A percentile compares a stretch with the other conserved stretches of the same genome.
Evolutionary conservation across 2,329 filamentous ascomycete genomes (phyloP).

Genomic region (Aspergillus carbonarius): DNA sequence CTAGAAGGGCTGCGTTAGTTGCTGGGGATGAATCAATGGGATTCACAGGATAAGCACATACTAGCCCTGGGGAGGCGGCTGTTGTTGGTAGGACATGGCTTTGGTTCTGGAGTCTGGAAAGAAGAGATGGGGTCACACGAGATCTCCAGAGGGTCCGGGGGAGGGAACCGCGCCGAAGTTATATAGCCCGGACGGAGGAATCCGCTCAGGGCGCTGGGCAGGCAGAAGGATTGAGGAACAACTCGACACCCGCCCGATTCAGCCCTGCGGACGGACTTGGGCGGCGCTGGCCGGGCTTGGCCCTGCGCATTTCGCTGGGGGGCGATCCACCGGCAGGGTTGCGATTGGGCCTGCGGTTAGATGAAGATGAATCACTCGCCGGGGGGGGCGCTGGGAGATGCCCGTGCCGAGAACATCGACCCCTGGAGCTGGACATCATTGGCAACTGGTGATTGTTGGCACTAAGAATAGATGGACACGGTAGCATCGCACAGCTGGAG

Average conservation of each 20-base stretch:
- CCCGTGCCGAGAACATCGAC: neutral
- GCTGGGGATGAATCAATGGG: too few relatives aligned
- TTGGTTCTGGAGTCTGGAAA: neutral
- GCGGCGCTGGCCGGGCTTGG: neutral
- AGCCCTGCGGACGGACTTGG: neutral
- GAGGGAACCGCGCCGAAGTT: neutral
- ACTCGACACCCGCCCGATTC: neutral
- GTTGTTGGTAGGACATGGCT: conserved; percentile 4
- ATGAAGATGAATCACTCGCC: neutral
- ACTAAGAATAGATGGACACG: neutral
- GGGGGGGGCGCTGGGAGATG: neutral
- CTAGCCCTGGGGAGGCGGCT: conserved; percentile 6
- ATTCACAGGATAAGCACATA: neutral
- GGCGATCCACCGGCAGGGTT: neutral
- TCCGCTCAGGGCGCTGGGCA: neutral
- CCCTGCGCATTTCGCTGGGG: neutral
- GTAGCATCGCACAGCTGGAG: neutral
- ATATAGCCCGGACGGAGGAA: neutral
- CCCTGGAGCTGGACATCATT: too few relatives aligned
- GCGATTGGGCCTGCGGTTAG: neutral
- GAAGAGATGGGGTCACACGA: neutral
- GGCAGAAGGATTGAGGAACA: neutral
- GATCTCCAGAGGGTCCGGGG: neutral
- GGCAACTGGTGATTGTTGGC: neutral
- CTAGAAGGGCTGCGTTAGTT: neutral